These are phyloP conservation scores for Lactarius quietus DNA, from an alignment of 768 basidiomycete genomes.

Conservation along the genomic window DNA sequence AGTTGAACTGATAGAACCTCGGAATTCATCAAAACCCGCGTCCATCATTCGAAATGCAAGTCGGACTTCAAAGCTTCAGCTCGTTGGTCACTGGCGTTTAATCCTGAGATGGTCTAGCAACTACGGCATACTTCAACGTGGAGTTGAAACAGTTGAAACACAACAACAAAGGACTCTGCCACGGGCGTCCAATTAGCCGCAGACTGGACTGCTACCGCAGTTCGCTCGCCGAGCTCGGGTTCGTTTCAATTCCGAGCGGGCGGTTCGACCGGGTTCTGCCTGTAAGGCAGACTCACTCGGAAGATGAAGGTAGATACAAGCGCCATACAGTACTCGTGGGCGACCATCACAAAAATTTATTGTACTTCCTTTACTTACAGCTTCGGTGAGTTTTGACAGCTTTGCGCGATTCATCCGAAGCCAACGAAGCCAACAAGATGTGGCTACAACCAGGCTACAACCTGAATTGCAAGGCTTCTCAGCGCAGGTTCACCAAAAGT, in stretches of 20 bases:
- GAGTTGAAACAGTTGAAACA: background rate
- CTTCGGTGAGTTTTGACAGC: too few species aligned
- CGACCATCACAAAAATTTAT: too few species aligned
- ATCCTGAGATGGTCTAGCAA: background rate
- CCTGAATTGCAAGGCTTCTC: background rate
- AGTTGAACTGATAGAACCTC: background rate
- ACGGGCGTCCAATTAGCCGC: background rate
- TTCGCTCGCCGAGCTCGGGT: background rate
- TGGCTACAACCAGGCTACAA: too few species aligned
- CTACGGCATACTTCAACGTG: background rate
- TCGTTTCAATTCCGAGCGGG: background rate
- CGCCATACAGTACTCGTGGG: too few species aligned
- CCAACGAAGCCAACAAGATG: too few species aligned
- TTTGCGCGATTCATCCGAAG: too few species aligned
- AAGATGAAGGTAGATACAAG: too few species aligned
- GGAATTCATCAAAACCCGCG: background rate
- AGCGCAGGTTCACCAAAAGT: background rate
- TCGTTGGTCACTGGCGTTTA: too few species aligned
- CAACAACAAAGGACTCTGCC: background rate
- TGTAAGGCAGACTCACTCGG: too few species aligned
- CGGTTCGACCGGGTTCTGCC: background rate
- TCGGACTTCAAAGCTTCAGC: background rate
- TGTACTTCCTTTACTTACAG: too few species aligned
- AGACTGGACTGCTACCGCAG: background rate
- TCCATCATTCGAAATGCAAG: background rate